phyloP scores from a whole-genome alignment of 2,329 filamentous ascomycete genomes.

The Truncatella angustata region DNA sequence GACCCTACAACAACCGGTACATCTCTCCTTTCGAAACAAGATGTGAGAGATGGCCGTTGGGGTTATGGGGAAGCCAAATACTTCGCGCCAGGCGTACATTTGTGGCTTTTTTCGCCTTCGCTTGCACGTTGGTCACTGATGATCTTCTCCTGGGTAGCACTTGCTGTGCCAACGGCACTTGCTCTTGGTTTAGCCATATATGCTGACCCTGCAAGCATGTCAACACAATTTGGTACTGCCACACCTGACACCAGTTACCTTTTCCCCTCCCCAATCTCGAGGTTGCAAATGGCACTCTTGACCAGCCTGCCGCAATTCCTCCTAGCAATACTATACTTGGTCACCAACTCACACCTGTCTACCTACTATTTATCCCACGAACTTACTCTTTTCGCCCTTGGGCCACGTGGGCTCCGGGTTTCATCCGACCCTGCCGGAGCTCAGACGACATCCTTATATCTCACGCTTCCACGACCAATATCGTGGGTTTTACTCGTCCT shows the following conservation, averaged over 20 bases:
- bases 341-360: slow-evolving; percentile 45
- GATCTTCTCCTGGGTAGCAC: slow-evolving; percentile 35
- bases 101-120: slow-evolving; percentile 46
- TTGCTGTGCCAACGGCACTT: slow-evolving; percentile 35
- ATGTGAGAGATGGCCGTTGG: slow-evolving; percentile 44
- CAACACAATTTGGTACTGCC: slow-evolving; percentile 38
- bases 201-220: slow-evolving; percentile 23
- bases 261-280: slow-evolving; percentile 20
- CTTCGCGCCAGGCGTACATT: slow-evolving; percentile 38
- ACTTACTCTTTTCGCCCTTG: slow-evolving; percentile 40
- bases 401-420: slow-evolving; percentile 40
- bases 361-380: slow-evolving; percentile 51
- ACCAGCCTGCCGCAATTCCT: slow-evolving; percentile 47
- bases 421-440: slow-evolving; percentile 39
- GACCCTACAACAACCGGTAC: slow-evolving; percentile 31
- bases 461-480: slow-evolving; percentile 47
- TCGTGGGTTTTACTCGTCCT: slow-evolving; percentile 43
- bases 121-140: slow-evolving; percentile 40
- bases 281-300: slow-evolving; percentile 32
- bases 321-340: slow-evolving; percentile 45
- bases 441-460: slow-evolving; percentile 46
- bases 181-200: slow-evolving; percentile 36
- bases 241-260: slow-evolving; percentile 32
- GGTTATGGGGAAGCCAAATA: slow-evolving; percentile 39
- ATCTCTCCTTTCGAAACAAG: slow-evolving; percentile 46